Conservation (phyloP, 805 yeast species). For the Millerago galiae region DNA sequence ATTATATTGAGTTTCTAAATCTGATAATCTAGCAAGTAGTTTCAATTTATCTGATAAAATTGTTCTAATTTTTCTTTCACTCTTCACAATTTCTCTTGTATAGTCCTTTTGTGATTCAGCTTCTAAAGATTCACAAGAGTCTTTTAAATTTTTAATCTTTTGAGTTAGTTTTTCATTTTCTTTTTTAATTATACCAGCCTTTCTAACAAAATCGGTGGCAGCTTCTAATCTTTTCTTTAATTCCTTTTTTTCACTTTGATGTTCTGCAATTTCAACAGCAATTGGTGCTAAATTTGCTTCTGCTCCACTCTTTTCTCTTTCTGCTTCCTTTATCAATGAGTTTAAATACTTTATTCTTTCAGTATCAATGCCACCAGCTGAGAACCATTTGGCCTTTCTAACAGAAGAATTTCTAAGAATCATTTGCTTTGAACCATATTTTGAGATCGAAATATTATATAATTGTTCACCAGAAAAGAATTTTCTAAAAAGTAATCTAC, state of each 20-base stretch:
- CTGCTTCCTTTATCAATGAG: constrained; percentile 11
- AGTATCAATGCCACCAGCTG: constrained; percentile 18
- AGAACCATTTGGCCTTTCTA: constrained; percentile 9
- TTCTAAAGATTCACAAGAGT: constrained; percentile 28
- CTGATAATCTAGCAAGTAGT: constrained; percentile 18
- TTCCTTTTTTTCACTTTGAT: neutral
- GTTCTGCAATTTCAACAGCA: constrained; percentile 1
- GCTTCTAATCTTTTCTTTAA: neutral
- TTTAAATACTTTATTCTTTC: constrained; percentile 11
- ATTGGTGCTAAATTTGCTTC: constrained; percentile 7
- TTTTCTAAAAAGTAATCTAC: constrained; percentile 43
- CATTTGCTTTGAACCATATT: constrained; percentile 55
- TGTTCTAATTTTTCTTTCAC: constrained; percentile 17
- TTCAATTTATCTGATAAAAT: constrained; percentile 20
- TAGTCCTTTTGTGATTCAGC: constrained; percentile 37
- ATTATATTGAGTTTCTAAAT: constrained; percentile 22
- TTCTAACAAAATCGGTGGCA: constrained; percentile 6
- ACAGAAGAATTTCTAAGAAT: constrained; percentile 13
- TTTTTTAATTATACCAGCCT: constrained; percentile 9
- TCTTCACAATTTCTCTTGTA: constrained; percentile 12
- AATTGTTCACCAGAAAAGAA: constrained; percentile 55
- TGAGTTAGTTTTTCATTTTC: constrained; percentile 19
- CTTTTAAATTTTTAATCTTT: constrained; percentile 24
- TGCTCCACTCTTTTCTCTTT: constrained; percentile 7
- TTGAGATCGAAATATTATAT: constrained; percentile 48